Percentiles rank a stretch among this genome's conserved stretches.
Conservation (phyloP, 2,329 filamentous ascomycete species). For the Neoascochyta sp. region DNA sequence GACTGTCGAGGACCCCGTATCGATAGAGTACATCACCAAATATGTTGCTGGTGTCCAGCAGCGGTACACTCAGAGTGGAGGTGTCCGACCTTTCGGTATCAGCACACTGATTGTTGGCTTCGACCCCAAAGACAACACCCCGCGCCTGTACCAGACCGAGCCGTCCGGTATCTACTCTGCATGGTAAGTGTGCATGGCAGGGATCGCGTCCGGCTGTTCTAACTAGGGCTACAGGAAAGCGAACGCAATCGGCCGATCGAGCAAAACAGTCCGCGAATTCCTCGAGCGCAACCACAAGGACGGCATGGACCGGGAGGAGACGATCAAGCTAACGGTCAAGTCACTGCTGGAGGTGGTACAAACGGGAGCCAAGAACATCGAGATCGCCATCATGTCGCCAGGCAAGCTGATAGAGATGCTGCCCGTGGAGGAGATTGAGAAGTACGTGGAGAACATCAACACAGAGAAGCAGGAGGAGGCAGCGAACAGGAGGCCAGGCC, state of each 20-base stretch:
- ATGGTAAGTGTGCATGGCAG: conserved; percentile 62
- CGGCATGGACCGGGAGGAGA: conserved; percentile 92
- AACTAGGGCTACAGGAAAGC: conserved; percentile 99
- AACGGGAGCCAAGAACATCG: conserved; percentile 98
- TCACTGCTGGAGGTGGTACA: conserved; percentile 96
- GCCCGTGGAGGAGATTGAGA: conserved; percentile 91
- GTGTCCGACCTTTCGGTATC: conserved; percentile 97
- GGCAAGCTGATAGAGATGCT: conserved; percentile 90
- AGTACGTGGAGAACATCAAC: conserved; percentile 98
- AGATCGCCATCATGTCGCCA: conserved; percentile 96
- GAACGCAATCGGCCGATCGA: conserved; percentile 95
- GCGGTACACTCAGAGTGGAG: conserved; percentile 97
- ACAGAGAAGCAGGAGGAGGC: conserved; percentile 99
- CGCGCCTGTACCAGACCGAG: conserved; percentile 94
- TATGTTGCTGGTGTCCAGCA: conserved; percentile 98
- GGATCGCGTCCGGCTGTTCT: too few species aligned
- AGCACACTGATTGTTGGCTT: conserved; percentile 98
- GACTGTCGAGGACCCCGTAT: conserved; percentile 94
- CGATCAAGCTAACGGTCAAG: conserved; percentile 96
- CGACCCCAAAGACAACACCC: conserved; percentile 84
- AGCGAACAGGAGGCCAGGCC: conserved; percentile 76
- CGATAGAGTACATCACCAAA: conserved; percentile 99
- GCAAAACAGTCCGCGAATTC: conserved; percentile 98
- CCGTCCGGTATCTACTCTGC: conserved; percentile 99
- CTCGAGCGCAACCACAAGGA: conserved; percentile 98